Evolutionary conservation across 257 asterid genomes (phyloP).

Genomic region (Ligustrum vulgare): DNA sequence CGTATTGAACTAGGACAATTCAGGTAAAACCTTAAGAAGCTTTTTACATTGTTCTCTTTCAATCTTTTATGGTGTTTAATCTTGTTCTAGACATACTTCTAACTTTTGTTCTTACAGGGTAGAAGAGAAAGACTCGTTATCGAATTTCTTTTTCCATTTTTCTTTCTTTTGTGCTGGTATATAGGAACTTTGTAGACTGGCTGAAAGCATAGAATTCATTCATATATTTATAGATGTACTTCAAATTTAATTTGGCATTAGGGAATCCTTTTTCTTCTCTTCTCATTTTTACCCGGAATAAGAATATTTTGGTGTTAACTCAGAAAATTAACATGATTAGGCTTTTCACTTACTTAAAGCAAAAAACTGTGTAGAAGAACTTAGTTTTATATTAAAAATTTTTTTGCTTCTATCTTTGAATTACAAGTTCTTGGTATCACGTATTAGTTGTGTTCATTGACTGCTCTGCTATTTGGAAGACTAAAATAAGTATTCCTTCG

Average conservation of each 20-base stretch:
- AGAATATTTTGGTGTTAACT: neutral
- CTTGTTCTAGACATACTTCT: neutral
- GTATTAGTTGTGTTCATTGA: neutral
- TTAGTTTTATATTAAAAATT: neutral
- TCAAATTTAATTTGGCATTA: neutral
- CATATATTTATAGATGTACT: neutral
- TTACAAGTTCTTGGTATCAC: neutral
- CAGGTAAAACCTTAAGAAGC: neutral
- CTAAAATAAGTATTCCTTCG: neutral
- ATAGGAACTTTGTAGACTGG: neutral
- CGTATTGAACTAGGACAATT: neutral
- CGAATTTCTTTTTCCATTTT: neutral
- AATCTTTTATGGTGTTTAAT: neutral
- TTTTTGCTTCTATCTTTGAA: neutral
- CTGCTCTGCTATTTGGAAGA: neutral
- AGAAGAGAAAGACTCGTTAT: neutral
- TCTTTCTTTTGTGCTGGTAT: neutral
- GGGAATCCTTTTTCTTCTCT: neutral
- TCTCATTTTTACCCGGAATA: neutral
- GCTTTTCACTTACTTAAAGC: neutral
- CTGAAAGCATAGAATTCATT: neutral
- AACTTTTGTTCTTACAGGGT: neutral
- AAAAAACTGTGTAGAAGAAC: neutral
- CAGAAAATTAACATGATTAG: neutral
- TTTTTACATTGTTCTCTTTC: neutral